Evolutionary conservation across 257 asterid genomes (phyloP).

Genomic region (Plantago major): DNA sequence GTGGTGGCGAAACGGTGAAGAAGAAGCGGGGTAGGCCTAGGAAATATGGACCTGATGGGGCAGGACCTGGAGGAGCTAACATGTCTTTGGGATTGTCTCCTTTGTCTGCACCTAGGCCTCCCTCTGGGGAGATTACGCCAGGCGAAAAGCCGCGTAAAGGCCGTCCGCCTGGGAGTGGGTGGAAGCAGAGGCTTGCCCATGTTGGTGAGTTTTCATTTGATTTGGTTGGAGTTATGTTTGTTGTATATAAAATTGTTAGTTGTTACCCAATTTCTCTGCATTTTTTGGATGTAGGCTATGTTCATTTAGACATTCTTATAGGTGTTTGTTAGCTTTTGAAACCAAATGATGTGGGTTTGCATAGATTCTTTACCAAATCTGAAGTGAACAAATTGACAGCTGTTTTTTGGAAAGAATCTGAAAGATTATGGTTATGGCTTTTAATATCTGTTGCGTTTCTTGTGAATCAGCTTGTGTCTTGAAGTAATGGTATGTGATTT

Average conservation of each 20-base stretch:
- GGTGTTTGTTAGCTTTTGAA: no score
- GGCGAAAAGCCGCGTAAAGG: conserved; percentile 61
- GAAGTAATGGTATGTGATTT: background rate
- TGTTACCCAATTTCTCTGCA: background rate
- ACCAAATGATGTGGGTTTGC: no score
- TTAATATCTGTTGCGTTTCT: background rate
- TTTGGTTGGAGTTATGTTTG: background rate
- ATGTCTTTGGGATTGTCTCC: conserved; percentile 71
- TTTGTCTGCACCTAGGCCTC: conserved; percentile 41
- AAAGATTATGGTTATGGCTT: conserved; percentile 1
- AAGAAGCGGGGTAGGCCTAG: conserved; percentile 97
- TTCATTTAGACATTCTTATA: background rate
- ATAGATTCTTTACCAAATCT: no score
- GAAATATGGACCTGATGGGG: conserved; percentile 81
- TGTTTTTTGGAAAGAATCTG: background rate
- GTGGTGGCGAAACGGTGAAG: conserved; percentile 57
- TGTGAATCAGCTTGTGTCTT: background rate
- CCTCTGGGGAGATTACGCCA: conserved; percentile 39
- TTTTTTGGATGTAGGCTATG: background rate
- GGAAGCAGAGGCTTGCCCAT: conserved; percentile 95
- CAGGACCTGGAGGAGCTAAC: conserved; percentile 31
- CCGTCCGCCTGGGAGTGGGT: conserved; percentile 89
- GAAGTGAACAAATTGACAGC: no score
- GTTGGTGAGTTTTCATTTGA: conserved; percentile 49
- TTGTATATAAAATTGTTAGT: background rate